Conservation (phyloP, 2,329 filamentous ascomycete genomes). For the Botrytis elliptica region DNA sequence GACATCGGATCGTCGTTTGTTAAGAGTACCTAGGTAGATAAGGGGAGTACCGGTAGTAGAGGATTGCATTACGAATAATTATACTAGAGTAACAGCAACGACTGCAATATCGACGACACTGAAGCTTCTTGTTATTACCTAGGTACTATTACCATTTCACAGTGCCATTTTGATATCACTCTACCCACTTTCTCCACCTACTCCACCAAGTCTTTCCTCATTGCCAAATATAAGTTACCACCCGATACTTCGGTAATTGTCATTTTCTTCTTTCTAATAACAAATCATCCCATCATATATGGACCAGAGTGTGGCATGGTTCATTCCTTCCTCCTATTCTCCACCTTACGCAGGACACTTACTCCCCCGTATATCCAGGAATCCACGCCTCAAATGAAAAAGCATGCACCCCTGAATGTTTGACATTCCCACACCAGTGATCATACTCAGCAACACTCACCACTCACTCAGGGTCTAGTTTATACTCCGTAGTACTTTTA, state of each 20-base stretch:
- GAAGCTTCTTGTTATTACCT: not conserved
- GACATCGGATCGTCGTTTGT: conserved; percentile 1
- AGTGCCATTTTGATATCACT: not conserved
- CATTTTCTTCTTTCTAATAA: too few relatives aligned
- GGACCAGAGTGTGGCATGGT: not conserved
- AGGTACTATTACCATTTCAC: not conserved
- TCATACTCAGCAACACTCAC: not conserved
- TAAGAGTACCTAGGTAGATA: not conserved
- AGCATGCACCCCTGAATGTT: conserved; percentile 17
- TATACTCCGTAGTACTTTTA: not conserved
- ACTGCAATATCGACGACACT: not conserved
- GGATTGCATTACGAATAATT: not conserved
- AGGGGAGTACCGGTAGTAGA: not conserved
- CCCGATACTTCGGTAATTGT: conserved; percentile 11
- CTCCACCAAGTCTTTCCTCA: not conserved
- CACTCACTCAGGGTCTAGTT: conserved; percentile 4
- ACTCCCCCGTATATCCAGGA: not conserved
- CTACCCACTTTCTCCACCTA: not conserved
- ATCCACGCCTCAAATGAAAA: conserved; percentile 13
- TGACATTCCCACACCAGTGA: not conserved
- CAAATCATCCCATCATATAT: not conserved
- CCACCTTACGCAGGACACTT: not conserved
- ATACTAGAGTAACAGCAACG: not conserved
- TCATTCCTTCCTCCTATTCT: conserved; percentile 3
- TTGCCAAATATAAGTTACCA: not conserved